A percentile compares a stretch with the other conserved stretches of the same genome.
These are phyloP conservation scores for Aspergillus piperis DNA, from an alignment of 2,329 filamentous ascomycete genomes.

Conservation along the genomic window DNA sequence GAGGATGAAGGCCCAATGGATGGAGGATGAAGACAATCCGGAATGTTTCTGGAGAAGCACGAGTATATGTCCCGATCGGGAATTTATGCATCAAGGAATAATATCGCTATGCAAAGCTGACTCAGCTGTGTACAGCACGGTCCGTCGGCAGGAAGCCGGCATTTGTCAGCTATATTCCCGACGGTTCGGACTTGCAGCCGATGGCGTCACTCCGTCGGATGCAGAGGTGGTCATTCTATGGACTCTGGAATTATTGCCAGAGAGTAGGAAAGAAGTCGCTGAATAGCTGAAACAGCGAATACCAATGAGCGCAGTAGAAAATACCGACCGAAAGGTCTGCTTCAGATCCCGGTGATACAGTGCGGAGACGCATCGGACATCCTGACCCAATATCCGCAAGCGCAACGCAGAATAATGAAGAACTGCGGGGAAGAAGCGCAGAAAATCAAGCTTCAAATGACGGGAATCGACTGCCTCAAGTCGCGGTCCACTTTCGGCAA, in stretches of 20 bases:
- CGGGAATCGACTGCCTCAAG: background rate
- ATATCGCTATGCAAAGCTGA: background rate
- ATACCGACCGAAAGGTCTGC: background rate
- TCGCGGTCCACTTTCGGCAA: background rate
- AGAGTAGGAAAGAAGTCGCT: background rate
- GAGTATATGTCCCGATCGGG: background rate
- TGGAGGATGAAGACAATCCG: background rate
- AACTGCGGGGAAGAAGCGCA: slow-evolving; percentile 1
- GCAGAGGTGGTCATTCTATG: background rate
- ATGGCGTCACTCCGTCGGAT: slow-evolving; percentile 16
- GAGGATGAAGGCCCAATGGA: background rate
- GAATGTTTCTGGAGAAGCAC: background rate
- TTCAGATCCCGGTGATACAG: background rate
- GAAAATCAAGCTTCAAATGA: background rate
- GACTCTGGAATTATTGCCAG: background rate
- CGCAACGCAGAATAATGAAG: background rate
- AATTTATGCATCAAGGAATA: background rate
- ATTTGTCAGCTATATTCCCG: slow-evolving; percentile 6
- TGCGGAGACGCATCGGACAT: background rate
- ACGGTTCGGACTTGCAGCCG: slow-evolving; percentile 11
- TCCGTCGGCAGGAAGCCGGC: background rate
- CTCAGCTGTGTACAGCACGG: background rate
- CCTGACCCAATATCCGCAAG: background rate
- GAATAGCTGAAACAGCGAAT: background rate
- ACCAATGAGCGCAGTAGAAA: background rate